phyloP scores from a whole-genome alignment of 73 alveolate genomes.

The Symbiodinium pilosum region DNA sequence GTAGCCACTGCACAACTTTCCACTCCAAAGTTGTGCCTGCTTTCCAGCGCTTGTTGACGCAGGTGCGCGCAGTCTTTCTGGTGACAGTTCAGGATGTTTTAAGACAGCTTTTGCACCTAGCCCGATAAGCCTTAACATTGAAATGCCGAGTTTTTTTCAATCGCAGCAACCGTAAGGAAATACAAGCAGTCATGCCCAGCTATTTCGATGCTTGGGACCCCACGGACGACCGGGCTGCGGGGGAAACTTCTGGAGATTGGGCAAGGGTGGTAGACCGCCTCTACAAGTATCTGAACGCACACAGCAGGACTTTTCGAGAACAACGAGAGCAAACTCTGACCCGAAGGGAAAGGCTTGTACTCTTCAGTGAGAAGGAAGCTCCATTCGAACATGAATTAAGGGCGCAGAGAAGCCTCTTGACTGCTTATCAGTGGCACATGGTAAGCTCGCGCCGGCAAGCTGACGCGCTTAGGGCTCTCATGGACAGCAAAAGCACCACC shows the following conservation, averaged over 20 bases:
- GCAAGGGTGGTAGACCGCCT: background rate
- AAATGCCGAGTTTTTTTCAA: no score
- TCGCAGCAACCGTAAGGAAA: background rate
- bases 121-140: no score
- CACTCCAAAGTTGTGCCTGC: slow-evolving; percentile 27
- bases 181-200: background rate
- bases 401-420: background rate
- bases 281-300: background rate
- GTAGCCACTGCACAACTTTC: slow-evolving; percentile 34
- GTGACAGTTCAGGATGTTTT: no score
- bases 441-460: background rate
- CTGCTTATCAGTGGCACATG: slow-evolving; percentile 24
- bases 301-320: no score
- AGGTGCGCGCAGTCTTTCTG: background rate
- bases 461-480: background rate
- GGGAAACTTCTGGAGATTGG: background rate
- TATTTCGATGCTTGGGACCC: background rate
- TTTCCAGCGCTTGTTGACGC: background rate
- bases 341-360: background rate
- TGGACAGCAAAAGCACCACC: background rate
- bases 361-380: background rate
- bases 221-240: background rate
- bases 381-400: slow-evolving; percentile 2
- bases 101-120: no score
- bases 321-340: background rate